A percentile compares a stretch with the other conserved stretches of the same genome.
phyloP scores from a whole-genome alignment of 2,329 filamentous ascomycete species.

The Penicillium sp. region DNA sequence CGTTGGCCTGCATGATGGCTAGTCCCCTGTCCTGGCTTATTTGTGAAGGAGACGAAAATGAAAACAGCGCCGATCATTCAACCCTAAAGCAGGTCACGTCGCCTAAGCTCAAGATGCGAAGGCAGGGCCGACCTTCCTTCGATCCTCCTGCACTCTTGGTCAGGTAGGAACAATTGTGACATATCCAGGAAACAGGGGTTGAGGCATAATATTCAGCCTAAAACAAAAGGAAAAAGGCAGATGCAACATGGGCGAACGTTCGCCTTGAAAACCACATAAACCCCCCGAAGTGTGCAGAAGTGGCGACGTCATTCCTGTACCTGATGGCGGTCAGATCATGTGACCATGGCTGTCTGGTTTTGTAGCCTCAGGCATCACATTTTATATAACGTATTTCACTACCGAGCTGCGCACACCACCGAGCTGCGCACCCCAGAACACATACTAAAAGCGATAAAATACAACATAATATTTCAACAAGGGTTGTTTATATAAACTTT shows the following conservation, averaged over 20 bases:
- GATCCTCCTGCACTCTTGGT: conserved; percentile 22
- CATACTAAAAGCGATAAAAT: no score
- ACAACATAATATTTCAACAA: no score
- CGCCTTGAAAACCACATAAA: background rate
- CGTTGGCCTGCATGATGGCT: conserved; percentile 20
- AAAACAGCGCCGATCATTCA: conserved; percentile 5
- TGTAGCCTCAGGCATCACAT: background rate
- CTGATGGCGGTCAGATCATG: conserved; percentile 11
- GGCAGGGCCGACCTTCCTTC: conserved; percentile 26
- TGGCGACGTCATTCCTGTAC: conserved; percentile 21
- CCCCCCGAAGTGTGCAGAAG: conserved; percentile 10
- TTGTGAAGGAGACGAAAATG: background rate
- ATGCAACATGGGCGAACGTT: background rate
- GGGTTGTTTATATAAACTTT: no score
- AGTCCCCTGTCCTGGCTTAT: background rate
- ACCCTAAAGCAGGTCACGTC: conserved; percentile 10
- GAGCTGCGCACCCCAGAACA: no score
- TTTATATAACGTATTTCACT: background rate
- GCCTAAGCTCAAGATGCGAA: conserved; percentile 19
- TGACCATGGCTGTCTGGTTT: background rate
- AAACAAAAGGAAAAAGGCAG: background rate
- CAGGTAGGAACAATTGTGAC: conserved; percentile 22
- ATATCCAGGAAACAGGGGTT: conserved; percentile 19
- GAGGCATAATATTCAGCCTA: conserved; percentile 11
- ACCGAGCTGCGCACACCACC: no score